A percentile compares a stretch with the other conserved stretches of the same genome.
Conservation (phyloP, 2,329 filamentous ascomycete species). For the Apiospora saccharicola region DNA sequence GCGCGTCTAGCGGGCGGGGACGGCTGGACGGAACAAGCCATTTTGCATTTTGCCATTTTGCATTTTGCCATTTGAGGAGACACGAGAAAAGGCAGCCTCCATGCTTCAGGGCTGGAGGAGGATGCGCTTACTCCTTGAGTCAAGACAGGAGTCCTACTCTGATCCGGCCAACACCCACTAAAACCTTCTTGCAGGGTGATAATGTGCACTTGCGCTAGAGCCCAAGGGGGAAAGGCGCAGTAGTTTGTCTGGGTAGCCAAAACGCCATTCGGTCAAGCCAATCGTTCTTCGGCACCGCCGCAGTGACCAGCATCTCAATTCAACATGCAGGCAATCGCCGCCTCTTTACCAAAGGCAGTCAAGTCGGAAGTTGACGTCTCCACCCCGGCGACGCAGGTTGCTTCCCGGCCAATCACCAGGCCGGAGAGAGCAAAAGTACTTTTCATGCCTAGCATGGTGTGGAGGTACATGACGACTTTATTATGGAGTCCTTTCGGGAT, state of each 20-base stretch:
- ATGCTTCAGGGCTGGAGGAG: neutral
- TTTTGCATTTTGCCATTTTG: slow-evolving; percentile 14
- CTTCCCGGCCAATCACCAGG: slow-evolving; percentile 7
- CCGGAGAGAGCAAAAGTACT: neutral
- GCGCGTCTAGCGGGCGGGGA: neutral
- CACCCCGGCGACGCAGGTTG: slow-evolving; percentile 11
- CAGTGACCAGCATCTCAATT: slow-evolving; percentile 16
- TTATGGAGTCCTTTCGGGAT: slow-evolving; percentile 10
- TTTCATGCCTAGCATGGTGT: slow-evolving; percentile 4
- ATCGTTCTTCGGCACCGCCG: slow-evolving; percentile 17
- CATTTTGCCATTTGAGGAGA: slow-evolving; percentile 19
- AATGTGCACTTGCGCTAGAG: slow-evolving; percentile 2
- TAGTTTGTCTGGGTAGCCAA: slow-evolving; percentile 18
- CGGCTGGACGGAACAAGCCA: slow-evolving; percentile 10
- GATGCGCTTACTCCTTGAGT: slow-evolving; percentile 3
- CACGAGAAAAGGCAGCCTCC: slow-evolving; percentile 10
- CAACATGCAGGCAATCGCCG: slow-evolving; percentile 17
- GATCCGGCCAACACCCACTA: slow-evolving; percentile 12
- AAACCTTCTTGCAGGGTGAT: slow-evolving; percentile 14
- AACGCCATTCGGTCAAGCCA: slow-evolving; percentile 17
- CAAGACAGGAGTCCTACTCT: slow-evolving; percentile 10
- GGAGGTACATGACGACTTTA: slow-evolving; percentile 19
- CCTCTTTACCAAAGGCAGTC: slow-evolving; percentile 18
- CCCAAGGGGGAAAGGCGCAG: slow-evolving; percentile 7
- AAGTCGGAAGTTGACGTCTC: slow-evolving; percentile 12